phyloP scores from a whole-genome alignment of 2,329 filamentous ascomycete species.

The Sporothrix schenckii region DNA sequence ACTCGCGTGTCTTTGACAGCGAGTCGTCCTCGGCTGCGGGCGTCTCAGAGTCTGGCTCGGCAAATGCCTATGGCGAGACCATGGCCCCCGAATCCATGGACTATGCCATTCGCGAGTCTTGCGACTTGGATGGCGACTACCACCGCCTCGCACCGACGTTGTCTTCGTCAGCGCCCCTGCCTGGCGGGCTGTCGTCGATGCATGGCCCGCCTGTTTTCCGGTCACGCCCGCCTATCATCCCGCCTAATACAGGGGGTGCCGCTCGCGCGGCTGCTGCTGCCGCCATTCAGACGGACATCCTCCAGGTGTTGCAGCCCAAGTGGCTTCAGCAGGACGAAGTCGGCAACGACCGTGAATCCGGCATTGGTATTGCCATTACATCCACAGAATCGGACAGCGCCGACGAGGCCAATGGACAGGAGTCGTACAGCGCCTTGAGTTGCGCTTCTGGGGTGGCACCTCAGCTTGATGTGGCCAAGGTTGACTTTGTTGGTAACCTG shows the following conservation, averaged over 20 bases:
- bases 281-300: conserved; percentile 52
- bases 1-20: conserved; percentile 51
- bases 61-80: not conserved
- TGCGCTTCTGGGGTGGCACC: conserved; percentile 38
- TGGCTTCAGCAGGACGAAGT: conserved; percentile 54
- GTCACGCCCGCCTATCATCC: conserved; percentile 62
- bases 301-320: conserved; percentile 45
- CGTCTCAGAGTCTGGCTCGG: not conserved
- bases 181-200: conserved; percentile 29
- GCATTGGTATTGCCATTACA: conserved; percentile 63
- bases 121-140: not conserved
- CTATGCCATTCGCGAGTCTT: not conserved
- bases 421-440: conserved; percentile 33
- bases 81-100: not conserved
- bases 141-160: not conserved
- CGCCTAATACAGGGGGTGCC: conserved; percentile 61
- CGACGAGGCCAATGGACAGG: conserved; percentile 39
- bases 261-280: conserved; percentile 63
- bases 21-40: conserved; percentile 39
- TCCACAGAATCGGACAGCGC: conserved; percentile 45
- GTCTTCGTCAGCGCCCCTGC: conserved; percentile 31
- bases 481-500: conserved; percentile 61
- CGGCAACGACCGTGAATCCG: conserved; percentile 64
- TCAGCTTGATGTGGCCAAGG: conserved; percentile 50
- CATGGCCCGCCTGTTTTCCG: conserved; percentile 52